Evolutionary conservation across 1,139 yeast species (phyloP).

Genomic region (Sugiyamaella sp.): DNA sequence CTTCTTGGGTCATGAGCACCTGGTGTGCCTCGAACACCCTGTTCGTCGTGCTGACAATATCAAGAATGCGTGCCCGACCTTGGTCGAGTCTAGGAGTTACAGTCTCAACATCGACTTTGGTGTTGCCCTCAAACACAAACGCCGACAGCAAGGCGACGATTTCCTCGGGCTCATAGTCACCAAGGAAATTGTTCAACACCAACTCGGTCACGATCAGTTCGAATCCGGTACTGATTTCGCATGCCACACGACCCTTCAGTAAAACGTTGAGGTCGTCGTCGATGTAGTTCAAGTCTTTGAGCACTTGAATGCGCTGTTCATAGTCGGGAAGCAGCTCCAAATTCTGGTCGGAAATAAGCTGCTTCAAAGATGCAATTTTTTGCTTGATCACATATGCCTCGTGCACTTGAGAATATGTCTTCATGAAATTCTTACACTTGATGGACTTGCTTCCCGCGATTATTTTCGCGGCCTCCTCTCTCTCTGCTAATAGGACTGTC

Average conservation of each 20-base stretch:
- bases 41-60: conserved; percentile 67
- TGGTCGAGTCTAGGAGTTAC: conserved; percentile 82
- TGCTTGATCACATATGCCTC: conserved; percentile 51
- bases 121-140: conserved; percentile 88
- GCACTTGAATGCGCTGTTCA: conserved; percentile 80
- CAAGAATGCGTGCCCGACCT: conserved; percentile 72
- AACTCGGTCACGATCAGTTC: conserved; percentile 88
- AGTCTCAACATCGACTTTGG: conserved; percentile 56
- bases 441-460: conserved; percentile 42
- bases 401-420: conserved; percentile 53
- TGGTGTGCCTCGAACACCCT: conserved; percentile 67
- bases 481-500: conserved; percentile 41
- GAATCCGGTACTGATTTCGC: conserved; percentile 89
- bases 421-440: conserved; percentile 47
- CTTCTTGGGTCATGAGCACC: conserved; percentile 79
- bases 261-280: conserved; percentile 76
- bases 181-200: conserved; percentile 85
- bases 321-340: conserved; percentile 90
- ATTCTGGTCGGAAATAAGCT: conserved; percentile 79
- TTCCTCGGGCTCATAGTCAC: conserved; percentile 93
- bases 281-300: conserved; percentile 73
- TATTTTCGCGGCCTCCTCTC: conserved; percentile 46
- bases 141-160: conserved; percentile 90
- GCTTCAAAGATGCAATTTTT: conserved; percentile 60
- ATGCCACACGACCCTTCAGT: conserved; percentile 83